A percentile compares a stretch with the other conserved stretches of the same genome.
Evolutionary conservation across 768 basidiomycete genomes (phyloP).

Genomic region (Mycena sanguinolenta): DNA sequence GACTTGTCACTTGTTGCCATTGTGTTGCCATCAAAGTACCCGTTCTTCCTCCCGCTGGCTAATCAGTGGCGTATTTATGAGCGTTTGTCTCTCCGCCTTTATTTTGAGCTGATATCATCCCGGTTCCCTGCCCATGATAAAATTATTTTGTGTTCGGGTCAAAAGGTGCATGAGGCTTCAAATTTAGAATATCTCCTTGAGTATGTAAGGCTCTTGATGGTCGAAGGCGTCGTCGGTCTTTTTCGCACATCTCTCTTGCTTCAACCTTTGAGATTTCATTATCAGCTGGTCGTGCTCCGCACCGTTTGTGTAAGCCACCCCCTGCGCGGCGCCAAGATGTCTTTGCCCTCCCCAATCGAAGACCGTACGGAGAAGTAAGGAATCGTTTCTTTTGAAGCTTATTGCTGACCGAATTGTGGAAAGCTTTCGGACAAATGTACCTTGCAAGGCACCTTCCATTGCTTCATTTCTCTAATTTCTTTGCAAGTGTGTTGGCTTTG

Average conservation of each 20-base stretch:
- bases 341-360: not conserved
- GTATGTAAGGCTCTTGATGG: not conserved
- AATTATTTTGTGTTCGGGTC: not conserved
- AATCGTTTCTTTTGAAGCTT: not conserved
- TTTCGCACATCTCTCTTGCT: not conserved
- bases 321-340: not conserved
- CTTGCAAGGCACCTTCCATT: not conserved
- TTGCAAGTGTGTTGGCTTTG: slow-evolving; percentile 50
- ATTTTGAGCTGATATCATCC: not conserved
- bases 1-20: not conserved
- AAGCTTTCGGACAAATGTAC: not conserved
- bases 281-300: not conserved
- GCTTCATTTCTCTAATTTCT: not conserved
- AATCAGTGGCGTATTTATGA: not conserved
- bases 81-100: not conserved
- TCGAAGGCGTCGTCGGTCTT: not conserved
- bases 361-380: not conserved
- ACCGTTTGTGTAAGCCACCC: not conserved
- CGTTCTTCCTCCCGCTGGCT: not conserved
- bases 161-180: not conserved
- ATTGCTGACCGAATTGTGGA: not conserved
- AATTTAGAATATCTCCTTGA: not conserved
- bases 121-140: not conserved
- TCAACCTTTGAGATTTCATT: not conserved
- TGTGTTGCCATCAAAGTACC: not conserved